phyloP scores from a whole-genome alignment of 2,329 filamentous ascomycete species.

The Clathrospora elynae region DNA sequence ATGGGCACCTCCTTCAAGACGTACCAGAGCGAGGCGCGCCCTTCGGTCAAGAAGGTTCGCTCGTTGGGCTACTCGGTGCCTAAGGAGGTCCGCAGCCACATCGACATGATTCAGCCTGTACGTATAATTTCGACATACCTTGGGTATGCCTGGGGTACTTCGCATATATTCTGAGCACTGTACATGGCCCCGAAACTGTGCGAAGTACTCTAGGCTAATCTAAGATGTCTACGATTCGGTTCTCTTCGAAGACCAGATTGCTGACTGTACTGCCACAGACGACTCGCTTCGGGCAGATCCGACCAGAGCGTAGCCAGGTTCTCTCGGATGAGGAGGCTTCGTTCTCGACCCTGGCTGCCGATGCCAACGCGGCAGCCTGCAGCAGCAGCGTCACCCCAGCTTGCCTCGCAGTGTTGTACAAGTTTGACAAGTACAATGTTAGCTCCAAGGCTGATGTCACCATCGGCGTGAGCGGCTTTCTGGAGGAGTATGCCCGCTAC shows the following conservation, averaged over 20 bases:
- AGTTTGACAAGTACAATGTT: conserved; percentile 49
- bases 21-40: conserved; percentile 57
- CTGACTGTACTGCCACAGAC: conserved; percentile 46
- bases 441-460: conserved; percentile 44
- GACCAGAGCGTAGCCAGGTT: conserved; percentile 49
- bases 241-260: too few species aligned
- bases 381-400: conserved; percentile 53
- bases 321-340: conserved; percentile 34
- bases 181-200: neutral
- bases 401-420: conserved; percentile 56
- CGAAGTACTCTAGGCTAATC: neutral
- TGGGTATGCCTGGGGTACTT: neutral
- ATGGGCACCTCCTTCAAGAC: conserved; percentile 63
- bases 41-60: conserved; percentile 56
- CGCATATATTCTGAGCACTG: neutral
- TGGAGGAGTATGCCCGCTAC: conserved; percentile 57
- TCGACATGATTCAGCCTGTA: conserved; percentile 66
- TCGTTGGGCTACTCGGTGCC: conserved; percentile 67
- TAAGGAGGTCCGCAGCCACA: conserved; percentile 56
- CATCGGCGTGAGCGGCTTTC: conserved; percentile 54
- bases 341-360: conserved; percentile 30
- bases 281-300: conserved; percentile 63
- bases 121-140: neutral
- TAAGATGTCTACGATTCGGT: too few species aligned
- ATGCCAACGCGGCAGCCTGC: conserved; percentile 51